phyloP scores from a whole-genome alignment of 805 yeast genomes.

The Lipomyces kockii region DNA sequence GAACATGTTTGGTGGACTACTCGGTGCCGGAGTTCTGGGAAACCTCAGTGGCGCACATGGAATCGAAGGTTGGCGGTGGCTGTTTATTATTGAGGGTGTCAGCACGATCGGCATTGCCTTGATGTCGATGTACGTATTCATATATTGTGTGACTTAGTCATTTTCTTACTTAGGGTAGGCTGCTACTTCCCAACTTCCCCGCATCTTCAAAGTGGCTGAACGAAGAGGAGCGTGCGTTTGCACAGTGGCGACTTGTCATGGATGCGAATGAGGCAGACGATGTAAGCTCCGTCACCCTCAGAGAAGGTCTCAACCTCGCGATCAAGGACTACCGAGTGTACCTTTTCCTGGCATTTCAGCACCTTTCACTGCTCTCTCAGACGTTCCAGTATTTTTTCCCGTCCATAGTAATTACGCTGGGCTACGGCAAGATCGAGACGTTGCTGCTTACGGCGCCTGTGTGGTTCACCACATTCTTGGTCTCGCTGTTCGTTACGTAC shows the following conservation, averaged over 20 bases:
- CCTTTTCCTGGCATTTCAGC: constrained; percentile 27
- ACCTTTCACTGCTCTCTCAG: constrained; percentile 29
- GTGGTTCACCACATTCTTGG: constrained; percentile 56
- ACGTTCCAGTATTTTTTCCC: constrained; percentile 60
- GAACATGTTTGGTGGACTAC: constrained; percentile 58
- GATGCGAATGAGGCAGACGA: constrained; percentile 33
- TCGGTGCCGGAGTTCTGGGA: constrained; percentile 54
- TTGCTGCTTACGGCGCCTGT: constrained; percentile 66
- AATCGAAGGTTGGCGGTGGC: constrained; percentile 56
- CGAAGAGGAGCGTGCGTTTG: constrained; percentile 34
- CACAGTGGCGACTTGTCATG: constrained; percentile 34
- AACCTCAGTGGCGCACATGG: constrained; percentile 50
- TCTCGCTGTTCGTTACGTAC: constrained; percentile 49
- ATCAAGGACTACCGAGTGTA: constrained; percentile 34
- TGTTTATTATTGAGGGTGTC: constrained; percentile 56
- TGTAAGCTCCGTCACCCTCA: constrained; percentile 17
- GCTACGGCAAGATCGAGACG: constrained; percentile 55
- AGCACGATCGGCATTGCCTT: constrained; percentile 44
- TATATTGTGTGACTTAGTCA: constrained; percentile 35
- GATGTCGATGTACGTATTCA: constrained; percentile 43
- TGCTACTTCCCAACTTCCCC: constrained; percentile 54
- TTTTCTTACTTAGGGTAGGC: not conserved
- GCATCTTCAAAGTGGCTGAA: constrained; percentile 40
- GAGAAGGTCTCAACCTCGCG: constrained; percentile 26
- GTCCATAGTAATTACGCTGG: constrained; percentile 58